Percentiles rank a stretch among this genome's conserved stretches.
These are phyloP conservation scores for Diplocarpon mali DNA, from an alignment of 2,329 filamentous ascomycete genomes.

Conservation along the genomic window DNA sequence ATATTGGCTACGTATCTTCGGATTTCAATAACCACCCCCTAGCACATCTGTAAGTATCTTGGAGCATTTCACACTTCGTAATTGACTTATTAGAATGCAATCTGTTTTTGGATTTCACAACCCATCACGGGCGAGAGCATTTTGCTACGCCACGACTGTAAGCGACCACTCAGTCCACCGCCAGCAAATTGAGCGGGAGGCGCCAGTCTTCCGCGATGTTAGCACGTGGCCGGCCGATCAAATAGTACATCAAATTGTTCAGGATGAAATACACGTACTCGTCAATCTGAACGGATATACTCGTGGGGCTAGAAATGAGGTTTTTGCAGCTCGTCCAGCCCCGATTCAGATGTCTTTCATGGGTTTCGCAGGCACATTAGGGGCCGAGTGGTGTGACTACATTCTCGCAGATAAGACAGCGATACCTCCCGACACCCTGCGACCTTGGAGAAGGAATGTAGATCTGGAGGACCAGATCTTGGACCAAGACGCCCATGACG, in stretches of 20 bases:
- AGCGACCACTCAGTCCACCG: constrained; percentile 86
- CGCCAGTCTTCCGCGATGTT: constrained; percentile 82
- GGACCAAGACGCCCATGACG: constrained; percentile 48
- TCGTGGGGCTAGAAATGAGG: constrained; percentile 88
- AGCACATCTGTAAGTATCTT: constrained; percentile 59
- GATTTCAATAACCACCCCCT: constrained; percentile 98
- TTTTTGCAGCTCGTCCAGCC: constrained; percentile 88
- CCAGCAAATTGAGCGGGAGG: constrained; percentile 84
- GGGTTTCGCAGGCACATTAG: constrained; percentile 93
- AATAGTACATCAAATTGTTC: constrained; percentile 74
- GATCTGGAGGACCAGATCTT: constrained; percentile 58
- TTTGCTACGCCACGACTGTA: constrained; percentile 89
- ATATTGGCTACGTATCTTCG: constrained; percentile 90
- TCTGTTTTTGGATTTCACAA: constrained; percentile 94
- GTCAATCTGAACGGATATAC: constrained; percentile 99
- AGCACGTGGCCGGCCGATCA: constrained; percentile 78
- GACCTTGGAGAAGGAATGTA: constrained; percentile 67
- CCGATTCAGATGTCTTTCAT: constrained; percentile 99
- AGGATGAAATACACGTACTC: constrained; percentile 84
- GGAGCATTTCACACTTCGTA: not conserved
- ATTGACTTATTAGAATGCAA: constrained; percentile 57
- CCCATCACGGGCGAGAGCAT: constrained; percentile 60
- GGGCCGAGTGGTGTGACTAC: constrained; percentile 98
- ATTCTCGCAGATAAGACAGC: constrained; percentile 83
- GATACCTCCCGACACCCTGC: constrained; percentile 69